Evolutionary conservation across 148 eudicot species (phyloP), one percentile per base, ranked within the genome.

Genomic region (Drosera capensis): DNA sequence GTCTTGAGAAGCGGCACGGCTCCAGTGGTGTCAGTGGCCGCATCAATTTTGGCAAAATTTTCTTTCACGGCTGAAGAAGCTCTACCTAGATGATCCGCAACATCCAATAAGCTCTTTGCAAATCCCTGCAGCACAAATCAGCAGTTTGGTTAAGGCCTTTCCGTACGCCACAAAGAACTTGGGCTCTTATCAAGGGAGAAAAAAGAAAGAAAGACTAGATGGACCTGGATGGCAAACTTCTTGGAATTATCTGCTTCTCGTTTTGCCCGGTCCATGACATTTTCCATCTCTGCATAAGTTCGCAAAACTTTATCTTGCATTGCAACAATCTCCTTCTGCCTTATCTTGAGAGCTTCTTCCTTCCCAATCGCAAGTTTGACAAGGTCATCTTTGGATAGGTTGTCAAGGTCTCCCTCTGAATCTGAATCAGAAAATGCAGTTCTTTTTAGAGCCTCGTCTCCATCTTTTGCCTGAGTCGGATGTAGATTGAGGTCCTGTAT

Each of bases 171-270:
- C n/a, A n/a, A n/a, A n/a, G n/a, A n/a, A n/a, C n/a, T n/a, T n/a
- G n/a, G n/a, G n/a, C n/a, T n/a, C n/a, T n/a, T n/a, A n/a, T n/a
- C n/a, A n/a, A n/a, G n/a, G n/a, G n/a, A n/a, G n/a, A n/a, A n/a
- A n/a, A n/a, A n/a, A n/a, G n/a, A n/a, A n/a, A n/a, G n/a, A n/a
- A n/a, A n/a, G n/a, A n/a, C n/a, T n/a, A n/a, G n/a, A n/a, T n/a
- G n/a, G n/a, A 90, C 99, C 95, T 90, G 99, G 40, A 84, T 66
- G n/a, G 99, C 82, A 73, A 80, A 84, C 54, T 90, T 90, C 57
- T 90, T 80, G 12, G 79, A 59, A 60, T 73, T 84, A 55, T 80
- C 93, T 26, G 93, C 77, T 56, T 90, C 95, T 45, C 95, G 93
- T 25, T 58, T 65, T 30, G 84, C 71, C 55, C 95, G 64, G 29